phyloP scores from a whole-genome alignment of 1,139 yeast species.

The Saccharomyces hybrid region DNA sequence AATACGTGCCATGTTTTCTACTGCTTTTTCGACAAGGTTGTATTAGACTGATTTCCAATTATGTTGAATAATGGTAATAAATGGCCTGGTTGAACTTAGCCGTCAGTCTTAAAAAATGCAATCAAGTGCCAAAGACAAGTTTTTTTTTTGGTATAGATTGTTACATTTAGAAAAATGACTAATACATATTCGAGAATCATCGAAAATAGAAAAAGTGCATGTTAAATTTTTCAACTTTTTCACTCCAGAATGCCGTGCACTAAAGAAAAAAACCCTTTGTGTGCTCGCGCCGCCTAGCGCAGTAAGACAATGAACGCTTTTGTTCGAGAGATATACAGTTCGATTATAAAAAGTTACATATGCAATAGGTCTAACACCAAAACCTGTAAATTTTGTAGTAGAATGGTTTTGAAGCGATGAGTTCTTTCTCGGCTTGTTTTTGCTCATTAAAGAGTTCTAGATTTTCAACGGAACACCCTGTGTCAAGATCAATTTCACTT shows the following conservation, averaged over 20 bases:
- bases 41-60: not conserved
- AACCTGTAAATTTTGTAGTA: conserved; percentile 12
- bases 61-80: not conserved
- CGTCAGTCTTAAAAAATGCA: not conserved
- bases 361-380: conserved; percentile 8
- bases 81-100: not conserved
- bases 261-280: not conserved
- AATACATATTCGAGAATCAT: not conserved
- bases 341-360: not conserved
- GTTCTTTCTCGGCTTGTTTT: conserved; percentile 36
- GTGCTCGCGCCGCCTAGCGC: not conserved
- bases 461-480: conserved; percentile 67
- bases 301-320: too few species aligned
- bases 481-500: conserved; percentile 50
- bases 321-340: too few species aligned
- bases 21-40: not conserved
- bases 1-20: not conserved
- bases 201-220: not conserved
- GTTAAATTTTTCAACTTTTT: not conserved
- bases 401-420: conserved; percentile 9
- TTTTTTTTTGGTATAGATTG: too few species aligned
- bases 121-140: too few species aligned
- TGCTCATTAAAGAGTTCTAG: conserved; percentile 61
- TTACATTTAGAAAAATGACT: too few species aligned
- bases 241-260: not conserved